Evolutionary conservation across 345 rosid genomes (phyloP), one percentile per base, ranked within the genome.

Genomic region (Geranium rotundifolium): DNA sequence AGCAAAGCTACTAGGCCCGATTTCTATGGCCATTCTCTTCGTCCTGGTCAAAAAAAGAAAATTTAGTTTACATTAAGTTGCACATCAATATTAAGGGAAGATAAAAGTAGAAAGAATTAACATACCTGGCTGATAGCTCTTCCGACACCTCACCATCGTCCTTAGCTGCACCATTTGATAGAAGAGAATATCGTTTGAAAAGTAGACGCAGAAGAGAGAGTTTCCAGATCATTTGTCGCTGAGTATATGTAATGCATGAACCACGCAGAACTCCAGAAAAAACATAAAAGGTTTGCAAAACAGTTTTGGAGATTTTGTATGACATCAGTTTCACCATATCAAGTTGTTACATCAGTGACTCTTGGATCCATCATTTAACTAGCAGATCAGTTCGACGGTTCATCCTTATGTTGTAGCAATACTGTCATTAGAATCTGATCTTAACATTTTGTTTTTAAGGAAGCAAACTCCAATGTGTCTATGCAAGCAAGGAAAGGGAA

Each of bases 1-100:
- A 50, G 89, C 88, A 78, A 73, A 79, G 79, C 83, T 76, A 73
- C 88, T 80, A 17, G 92, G 85, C 70, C 88, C 92, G n/a, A 81
- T 74, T 78, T 84, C 92, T 58, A 81, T 79, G 0, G 91, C 73
- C 86, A 83, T 73, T 72, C 96, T 81, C 77, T 89, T 92, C 58
- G 95, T 79, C 73, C 98, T 92, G 83, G 66, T 65, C 61, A 62
- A 5, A 63, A 57, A 56, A 15, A 13, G 7, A 7, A 57, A 14
- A 57, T 10, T 10, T 30, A 41, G 19, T 20, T 30, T 58, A 54
- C 31, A 54, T 6, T 58, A 54, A 58, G 41, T 6, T 19, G 9
- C 10, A 17, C 31, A 23, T 19, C 1, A 29, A 27, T 59, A 29
- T 17, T 23, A 30, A 60, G 19, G 2, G 18, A n/a, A 58, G 10